A percentile compares a stretch with the other conserved stretches of the same genome.
These are phyloP conservation scores for Ganoderma sinense DNA, from an alignment of 1,284 basidiomycete genomes.

Conservation along the genomic window DNA sequence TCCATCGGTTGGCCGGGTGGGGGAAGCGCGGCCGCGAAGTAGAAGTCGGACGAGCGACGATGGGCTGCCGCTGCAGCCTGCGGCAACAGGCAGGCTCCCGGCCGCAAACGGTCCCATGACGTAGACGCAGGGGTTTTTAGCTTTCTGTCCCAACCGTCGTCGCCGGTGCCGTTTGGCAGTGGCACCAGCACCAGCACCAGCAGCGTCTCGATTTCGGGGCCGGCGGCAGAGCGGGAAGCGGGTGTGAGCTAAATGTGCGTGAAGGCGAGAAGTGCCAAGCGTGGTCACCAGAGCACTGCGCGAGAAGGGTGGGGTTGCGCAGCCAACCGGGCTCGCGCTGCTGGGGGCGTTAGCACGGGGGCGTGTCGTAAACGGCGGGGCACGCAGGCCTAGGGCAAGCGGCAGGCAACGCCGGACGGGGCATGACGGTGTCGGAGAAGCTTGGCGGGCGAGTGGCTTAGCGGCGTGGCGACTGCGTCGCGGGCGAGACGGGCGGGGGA, in stretches of 20 bases:
- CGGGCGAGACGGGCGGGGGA: not conserved
- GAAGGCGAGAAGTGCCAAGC: not conserved
- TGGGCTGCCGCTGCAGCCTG: not conserved
- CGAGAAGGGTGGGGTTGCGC: slow-evolving; percentile 1
- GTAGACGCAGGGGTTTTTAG: not conserved
- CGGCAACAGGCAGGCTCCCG: slow-evolving; percentile 2
- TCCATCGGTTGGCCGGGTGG: not conserved
- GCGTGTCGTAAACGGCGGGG: slow-evolving; percentile 2
- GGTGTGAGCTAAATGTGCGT: not conserved
- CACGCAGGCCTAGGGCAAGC: not conserved
- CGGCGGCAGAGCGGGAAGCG: slow-evolving; percentile 1
- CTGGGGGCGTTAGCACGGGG: slow-evolving; percentile 1
- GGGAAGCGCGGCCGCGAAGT: not conserved
- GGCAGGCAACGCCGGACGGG: slow-evolving; percentile 1
- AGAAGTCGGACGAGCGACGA: not conserved
- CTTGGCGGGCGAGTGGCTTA: slow-evolving; percentile 4
- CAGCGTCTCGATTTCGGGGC: slow-evolving; percentile 3
- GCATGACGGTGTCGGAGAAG: slow-evolving; percentile 7
- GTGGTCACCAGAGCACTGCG: slow-evolving; percentile 7
- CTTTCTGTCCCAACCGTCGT: not conserved
- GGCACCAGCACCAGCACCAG: no score
- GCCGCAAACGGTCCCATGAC: slow-evolving; percentile 5
- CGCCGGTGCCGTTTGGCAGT: not conserved
- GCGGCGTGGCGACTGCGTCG: slow-evolving; percentile 4
- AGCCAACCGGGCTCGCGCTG: slow-evolving; percentile 3